These are phyloP conservation scores for Suillus ampliporus DNA, from an alignment of 768 basidiomycete species.

Conservation along the genomic window DNA sequence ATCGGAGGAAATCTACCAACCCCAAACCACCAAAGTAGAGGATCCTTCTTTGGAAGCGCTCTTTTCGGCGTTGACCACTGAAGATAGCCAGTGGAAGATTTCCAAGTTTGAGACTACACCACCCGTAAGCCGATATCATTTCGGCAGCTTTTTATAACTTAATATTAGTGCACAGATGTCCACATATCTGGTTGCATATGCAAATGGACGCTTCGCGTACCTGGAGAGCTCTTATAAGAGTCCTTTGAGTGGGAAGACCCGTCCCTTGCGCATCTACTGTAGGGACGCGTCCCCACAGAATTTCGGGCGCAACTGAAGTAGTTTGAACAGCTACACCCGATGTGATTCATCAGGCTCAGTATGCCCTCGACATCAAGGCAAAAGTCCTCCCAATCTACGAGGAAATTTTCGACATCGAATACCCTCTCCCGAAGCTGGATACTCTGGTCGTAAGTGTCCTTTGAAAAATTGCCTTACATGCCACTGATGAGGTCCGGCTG, in stretches of 20 bases:
- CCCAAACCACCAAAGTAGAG: constrained; percentile 34
- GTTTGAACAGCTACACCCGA: constrained; percentile 70
- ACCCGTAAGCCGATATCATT: constrained; percentile 42
- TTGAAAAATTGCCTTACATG: background rate
- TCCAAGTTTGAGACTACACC: constrained; percentile 85
- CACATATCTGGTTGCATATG: constrained; percentile 87
- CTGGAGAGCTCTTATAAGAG: constrained; percentile 79
- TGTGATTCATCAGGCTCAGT: constrained; percentile 81
- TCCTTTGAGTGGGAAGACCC: constrained; percentile 76
- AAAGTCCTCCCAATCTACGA: constrained; percentile 90
- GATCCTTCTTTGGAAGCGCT: constrained; percentile 46
- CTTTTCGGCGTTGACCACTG: constrained; percentile 45
- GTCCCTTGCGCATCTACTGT: constrained; percentile 89
- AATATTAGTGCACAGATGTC: constrained; percentile 58
- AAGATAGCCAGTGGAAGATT: constrained; percentile 72
- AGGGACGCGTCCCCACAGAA: constrained; percentile 22
- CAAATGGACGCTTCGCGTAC: constrained; percentile 78
- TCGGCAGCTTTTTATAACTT: background rate
- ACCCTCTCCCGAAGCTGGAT: constrained; percentile 93
- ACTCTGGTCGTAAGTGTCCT: constrained; percentile 72
- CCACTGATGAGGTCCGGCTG: background rate
- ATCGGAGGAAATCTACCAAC: constrained; percentile 58
- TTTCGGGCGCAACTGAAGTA: constrained; percentile 6
- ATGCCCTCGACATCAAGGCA: constrained; percentile 87
- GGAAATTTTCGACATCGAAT: constrained; percentile 89